Base-by-base conservation (phyloP, 176 grass and related monocot genomes). In the Triticum aestivum region DNA sequence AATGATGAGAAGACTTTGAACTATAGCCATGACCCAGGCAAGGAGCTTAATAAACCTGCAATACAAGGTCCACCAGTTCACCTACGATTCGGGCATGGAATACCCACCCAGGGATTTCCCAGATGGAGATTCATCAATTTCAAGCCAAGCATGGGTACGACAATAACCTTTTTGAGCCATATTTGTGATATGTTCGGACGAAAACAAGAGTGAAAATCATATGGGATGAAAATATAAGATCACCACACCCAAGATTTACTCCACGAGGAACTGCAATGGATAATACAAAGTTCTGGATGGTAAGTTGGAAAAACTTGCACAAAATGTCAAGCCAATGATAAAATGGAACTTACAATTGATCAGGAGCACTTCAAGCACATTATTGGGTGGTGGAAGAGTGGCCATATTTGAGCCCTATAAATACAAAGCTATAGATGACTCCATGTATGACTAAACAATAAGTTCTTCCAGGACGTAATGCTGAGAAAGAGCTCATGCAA, bases 171-270 rank as follows among this genome's bases (percentile, higher is more conserved):
- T 94, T 96, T 1, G 89, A 90, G 7, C 97, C 97, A 94, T 99
- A 99, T 88, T 99, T 99, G 21, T 99, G 85, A 70, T 97, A 97
- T 41, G 94, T 94, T 44, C 80, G 64, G 37, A 96, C 94, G 58
- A 96, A 99, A 65, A 96, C 94, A 58, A 99, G 90, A 27, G 92
- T 97, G 79, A 99, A 99, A 89, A 99, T 99, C 97, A 99, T 99
- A 80, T 99, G 97, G 44, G 97, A 97, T 30, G 97, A 99, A 82
- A 99, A 99, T 93, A 99, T 99, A 54, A 99, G 83, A 89, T 99
- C 97, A 11, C 97, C 97, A 61, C 97, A 99, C 33, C 97, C 94
- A 87, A 87, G 94, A 65, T 97, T 84, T 13, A 95, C 86, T 83
- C 97, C 97, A 59, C 44, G 84, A 51, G 97, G 97, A 96, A 99